Percentiles rank a stretch among this genome's conserved stretches.
Evolutionary conservation across 1,284 basidiomycete species (phyloP).

Genomic region (Polyporus tsugae): DNA sequence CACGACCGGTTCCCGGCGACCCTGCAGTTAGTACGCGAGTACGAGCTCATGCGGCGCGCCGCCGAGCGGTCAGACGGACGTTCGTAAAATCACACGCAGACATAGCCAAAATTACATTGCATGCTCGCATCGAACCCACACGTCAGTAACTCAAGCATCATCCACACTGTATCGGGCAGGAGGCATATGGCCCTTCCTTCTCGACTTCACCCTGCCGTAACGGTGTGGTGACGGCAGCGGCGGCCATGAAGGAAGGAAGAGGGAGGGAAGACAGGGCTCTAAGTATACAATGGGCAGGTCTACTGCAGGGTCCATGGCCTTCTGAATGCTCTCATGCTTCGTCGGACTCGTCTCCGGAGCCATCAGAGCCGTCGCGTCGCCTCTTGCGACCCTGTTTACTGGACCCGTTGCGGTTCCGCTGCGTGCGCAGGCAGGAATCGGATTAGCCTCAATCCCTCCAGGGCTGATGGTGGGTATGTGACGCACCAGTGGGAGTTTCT

Average conservation of each 20-base stretch:
- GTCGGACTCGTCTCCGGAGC: constrained; percentile 59
- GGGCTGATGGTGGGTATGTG: constrained; percentile 9
- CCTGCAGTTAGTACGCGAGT: constrained; percentile 50
- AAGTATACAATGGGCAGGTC: constrained; percentile 30
- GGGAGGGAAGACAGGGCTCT: constrained; percentile 23
- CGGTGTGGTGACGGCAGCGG: constrained; percentile 1
- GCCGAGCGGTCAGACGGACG: constrained; percentile 21
- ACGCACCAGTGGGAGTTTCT: constrained; percentile 86
- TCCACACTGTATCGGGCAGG: constrained; percentile 16
- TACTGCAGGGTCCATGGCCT: constrained; percentile 22
- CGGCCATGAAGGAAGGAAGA: constrained; percentile 15
- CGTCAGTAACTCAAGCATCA: constrained; percentile 30
- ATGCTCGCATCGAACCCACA: constrained; percentile 19
- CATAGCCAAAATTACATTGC: constrained; percentile 26
- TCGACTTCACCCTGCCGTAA: neutral
- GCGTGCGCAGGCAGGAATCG: constrained; percentile 13
- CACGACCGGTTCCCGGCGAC: constrained; percentile 59
- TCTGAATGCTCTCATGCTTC: constrained; percentile 37
- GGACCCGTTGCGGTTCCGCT: constrained; percentile 77
- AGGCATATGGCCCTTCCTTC: constrained; percentile 17
- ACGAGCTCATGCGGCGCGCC: constrained; percentile 35
- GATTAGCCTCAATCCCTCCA: constrained; percentile 24
- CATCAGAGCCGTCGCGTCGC: constrained; percentile 57
- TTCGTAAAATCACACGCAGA: constrained; percentile 24
- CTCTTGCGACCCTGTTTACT: constrained; percentile 58